phyloP scores from a whole-genome alignment of 768 basidiomycete genomes.

The Amanita molliuscula region DNA sequence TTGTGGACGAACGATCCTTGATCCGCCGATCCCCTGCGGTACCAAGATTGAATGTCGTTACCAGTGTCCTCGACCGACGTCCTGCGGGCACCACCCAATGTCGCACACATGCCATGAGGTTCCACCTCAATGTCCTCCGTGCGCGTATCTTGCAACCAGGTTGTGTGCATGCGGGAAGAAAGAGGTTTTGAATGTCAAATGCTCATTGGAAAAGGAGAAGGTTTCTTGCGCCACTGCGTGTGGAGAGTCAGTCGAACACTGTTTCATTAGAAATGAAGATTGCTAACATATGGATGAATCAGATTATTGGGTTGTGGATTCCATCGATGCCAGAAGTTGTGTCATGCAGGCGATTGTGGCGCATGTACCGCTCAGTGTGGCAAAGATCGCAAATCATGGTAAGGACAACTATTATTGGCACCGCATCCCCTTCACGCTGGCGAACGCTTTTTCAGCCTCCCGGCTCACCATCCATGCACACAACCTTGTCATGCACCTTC shows the following conservation, averaged over 20 bases:
- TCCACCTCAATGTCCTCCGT: constrained; percentile 67
- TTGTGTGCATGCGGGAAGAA: constrained; percentile 87
- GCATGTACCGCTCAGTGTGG: constrained; percentile 69
- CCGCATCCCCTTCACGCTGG: neutral
- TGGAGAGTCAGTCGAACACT: constrained; percentile 37
- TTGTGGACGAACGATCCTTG: constrained; percentile 79
- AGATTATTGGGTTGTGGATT: constrained; percentile 77
- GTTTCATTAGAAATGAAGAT: neutral
- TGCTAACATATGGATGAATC: constrained; percentile 2
- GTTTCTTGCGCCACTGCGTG: constrained; percentile 82
- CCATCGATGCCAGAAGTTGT: constrained; percentile 75
- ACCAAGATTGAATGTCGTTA: constrained; percentile 68
- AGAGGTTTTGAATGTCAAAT: constrained; percentile 65
- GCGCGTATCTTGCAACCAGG: constrained; percentile 71
- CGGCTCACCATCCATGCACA: constrained; percentile 66
- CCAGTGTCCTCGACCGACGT: constrained; percentile 62
- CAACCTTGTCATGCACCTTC: constrained; percentile 83
- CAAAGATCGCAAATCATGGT: constrained; percentile 83
- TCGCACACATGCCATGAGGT: constrained; percentile 81
- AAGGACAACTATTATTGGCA: constrained; percentile 13
- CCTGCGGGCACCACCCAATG: constrained; percentile 76
- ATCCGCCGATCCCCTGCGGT: constrained; percentile 86
- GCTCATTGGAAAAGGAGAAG: constrained; percentile 66
- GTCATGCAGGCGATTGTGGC: constrained; percentile 80
- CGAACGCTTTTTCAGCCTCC: constrained; percentile 33